These are phyloP conservation scores for Camelina hispida DNA, from an alignment of 345 rosid genomes.

Conservation along the genomic window DNA sequence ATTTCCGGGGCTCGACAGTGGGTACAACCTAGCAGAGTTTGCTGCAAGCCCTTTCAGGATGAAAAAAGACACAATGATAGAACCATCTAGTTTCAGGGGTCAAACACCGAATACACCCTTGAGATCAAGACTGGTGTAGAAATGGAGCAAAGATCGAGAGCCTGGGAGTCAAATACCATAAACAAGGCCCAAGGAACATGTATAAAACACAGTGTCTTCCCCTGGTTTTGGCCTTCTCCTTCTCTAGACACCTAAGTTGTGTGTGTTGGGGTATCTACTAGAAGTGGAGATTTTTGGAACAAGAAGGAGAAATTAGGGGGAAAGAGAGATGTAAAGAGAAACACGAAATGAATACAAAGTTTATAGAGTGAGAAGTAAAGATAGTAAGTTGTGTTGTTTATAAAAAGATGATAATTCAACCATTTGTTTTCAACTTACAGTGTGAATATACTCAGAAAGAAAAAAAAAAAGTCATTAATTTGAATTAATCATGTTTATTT, in stretches of 20 bases:
- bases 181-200: constrained; percentile 26
- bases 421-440: constrained; percentile 22
- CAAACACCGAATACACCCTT: constrained; percentile 60
- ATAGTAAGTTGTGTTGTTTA: constrained; percentile 34
- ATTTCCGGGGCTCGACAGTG: constrained; percentile 54
- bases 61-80: constrained; percentile 53
- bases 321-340: constrained; percentile 35
- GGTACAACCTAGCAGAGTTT: constrained; percentile 60
- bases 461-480: background rate
- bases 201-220: constrained; percentile 17
- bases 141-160: constrained; percentile 15
- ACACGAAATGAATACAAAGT: constrained; percentile 37
- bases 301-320: constrained; percentile 16
- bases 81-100: constrained; percentile 49
- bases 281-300: constrained; percentile 37
- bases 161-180: background rate
- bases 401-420: constrained; percentile 27
- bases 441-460: background rate
- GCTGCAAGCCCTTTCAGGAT: constrained; percentile 54
- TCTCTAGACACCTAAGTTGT: constrained; percentile 13
- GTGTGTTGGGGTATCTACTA: constrained; percentile 17
- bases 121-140: constrained; percentile 60
- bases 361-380: constrained; percentile 38
- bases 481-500: background rate
- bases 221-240: constrained; percentile 14